Evolutionary conservation across 2,329 filamentous ascomycete genomes (phyloP).

Genomic region (Plenodomus biglobosus): DNA sequence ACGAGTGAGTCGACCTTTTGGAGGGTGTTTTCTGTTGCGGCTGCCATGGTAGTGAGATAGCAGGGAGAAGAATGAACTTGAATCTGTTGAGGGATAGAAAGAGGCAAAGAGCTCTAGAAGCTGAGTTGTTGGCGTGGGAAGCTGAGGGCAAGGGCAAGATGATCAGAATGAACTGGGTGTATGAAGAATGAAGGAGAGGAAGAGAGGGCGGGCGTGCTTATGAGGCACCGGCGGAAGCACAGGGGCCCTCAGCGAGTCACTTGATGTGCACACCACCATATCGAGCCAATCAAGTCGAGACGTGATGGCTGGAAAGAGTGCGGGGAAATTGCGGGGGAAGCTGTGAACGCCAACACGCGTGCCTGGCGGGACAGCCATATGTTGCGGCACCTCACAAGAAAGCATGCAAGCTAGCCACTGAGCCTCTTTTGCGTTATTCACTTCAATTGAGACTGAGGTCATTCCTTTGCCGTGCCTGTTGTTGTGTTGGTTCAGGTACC

Average conservation of each 20-base stretch:
- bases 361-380: conserved; percentile 2
- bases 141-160: conserved; percentile 7
- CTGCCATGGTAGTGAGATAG: conserved; percentile 53
- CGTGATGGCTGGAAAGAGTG: conserved; percentile 30
- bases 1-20: conserved; percentile 91
- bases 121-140: conserved; percentile 9
- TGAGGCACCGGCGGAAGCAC: conserved; percentile 33
- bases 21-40: conserved; percentile 58
- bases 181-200: conserved; percentile 25
- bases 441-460: conserved; percentile 7
- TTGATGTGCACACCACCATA: conserved; percentile 41
- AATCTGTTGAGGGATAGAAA: neutral
- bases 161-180: conserved; percentile 26
- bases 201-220: conserved; percentile 33
- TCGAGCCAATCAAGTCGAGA: conserved; percentile 28
- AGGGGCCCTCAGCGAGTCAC: conserved; percentile 30
- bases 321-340: conserved; percentile 27
- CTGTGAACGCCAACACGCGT: conserved; percentile 16
- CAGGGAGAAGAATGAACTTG: conserved; percentile 7
- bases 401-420: conserved; percentile 24
- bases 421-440: conserved; percentile 13
- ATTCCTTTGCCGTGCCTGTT: neutral
- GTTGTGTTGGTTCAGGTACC: conserved; percentile 4
- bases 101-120: conserved; percentile 20
- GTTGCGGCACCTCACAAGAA: neutral